These are phyloP conservation scores for Sclerotinia glacialis DNA, from an alignment of 2,329 filamentous ascomycete species.

Conservation along the genomic window DNA sequence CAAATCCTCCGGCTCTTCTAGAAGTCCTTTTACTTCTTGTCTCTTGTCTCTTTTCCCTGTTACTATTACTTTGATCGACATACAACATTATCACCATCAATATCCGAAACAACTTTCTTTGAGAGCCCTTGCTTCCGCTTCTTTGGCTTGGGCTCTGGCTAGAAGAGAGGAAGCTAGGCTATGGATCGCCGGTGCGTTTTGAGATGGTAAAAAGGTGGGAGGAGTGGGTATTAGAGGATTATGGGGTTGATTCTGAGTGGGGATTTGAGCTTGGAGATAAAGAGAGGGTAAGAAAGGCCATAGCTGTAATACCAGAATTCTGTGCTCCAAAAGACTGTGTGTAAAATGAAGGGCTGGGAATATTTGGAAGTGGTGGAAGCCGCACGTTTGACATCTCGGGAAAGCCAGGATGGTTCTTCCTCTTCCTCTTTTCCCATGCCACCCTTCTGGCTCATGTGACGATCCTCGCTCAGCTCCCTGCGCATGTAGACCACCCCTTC, in stretches of 20 bases:
- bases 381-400: not conserved
- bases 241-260: constrained; percentile 2
- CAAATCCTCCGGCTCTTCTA: constrained; percentile 32
- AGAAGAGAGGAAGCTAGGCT: constrained; percentile 29
- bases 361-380: not conserved
- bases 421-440: constrained; percentile 22
- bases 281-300: not conserved
- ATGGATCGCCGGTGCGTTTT: constrained; percentile 29
- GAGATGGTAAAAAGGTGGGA: constrained; percentile 19
- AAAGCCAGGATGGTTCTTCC: not conserved
- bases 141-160: constrained; percentile 25
- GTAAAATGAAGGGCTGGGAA: not conserved
- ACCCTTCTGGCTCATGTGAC: not conserved
- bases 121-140: constrained; percentile 29
- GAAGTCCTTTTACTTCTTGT: constrained; percentile 27
- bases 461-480: constrained; percentile 10
- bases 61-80: not conserved
- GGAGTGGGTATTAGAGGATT: constrained; percentile 4
- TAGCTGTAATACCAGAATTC: not conserved
- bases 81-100: not conserved
- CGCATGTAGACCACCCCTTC: not conserved
- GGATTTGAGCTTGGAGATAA: not conserved
- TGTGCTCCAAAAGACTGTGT: not conserved
- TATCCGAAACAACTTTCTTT: constrained; percentile 14
- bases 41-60: constrained; percentile 21